A percentile compares a stretch with the other conserved stretches of the same genome.
phyloP scores from a whole-genome alignment of 805 yeast species.

The Scheffersomyces coipomensis region DNA sequence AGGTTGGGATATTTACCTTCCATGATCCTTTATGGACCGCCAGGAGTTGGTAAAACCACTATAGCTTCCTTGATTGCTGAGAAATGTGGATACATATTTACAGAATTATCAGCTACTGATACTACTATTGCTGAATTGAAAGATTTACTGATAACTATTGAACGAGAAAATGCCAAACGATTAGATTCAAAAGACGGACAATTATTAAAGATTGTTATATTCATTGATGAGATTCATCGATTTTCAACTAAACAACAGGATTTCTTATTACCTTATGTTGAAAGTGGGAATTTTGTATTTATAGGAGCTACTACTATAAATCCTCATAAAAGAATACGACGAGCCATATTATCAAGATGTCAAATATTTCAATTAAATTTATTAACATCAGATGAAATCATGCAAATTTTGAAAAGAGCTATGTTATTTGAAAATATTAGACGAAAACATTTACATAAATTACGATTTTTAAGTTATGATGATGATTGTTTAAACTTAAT shows the following conservation, averaged over 20 bases:
- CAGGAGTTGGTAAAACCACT: constrained; percentile 94
- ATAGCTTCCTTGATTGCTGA: constrained; percentile 65
- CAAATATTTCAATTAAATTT: constrained; percentile 69
- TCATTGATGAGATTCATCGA: constrained; percentile 91
- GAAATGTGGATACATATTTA: constrained; percentile 53
- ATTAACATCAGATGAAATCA: constrained; percentile 49
- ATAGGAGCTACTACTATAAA: constrained; percentile 98
- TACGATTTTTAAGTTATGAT: constrained; percentile 7
- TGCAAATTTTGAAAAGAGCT: constrained; percentile 56
- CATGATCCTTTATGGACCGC: constrained; percentile 90
- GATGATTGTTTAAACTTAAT: constrained; percentile 14
- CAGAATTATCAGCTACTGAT: constrained; percentile 84
- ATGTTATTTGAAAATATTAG: constrained; percentile 34
- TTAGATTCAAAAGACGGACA: constrained; percentile 33
- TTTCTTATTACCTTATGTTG: constrained; percentile 77
- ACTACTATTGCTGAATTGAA: constrained; percentile 67
- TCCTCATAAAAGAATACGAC: constrained; percentile 77
- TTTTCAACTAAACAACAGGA: constrained; percentile 88
- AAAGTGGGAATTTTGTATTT: constrained; percentile 74
- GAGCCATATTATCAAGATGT: constrained; percentile 83
- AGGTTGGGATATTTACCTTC: constrained; percentile 73
- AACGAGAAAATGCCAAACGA: constrained; percentile 44
- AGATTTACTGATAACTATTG: constrained; percentile 51
- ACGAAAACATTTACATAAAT: constrained; percentile 1
- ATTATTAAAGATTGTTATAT: constrained; percentile 47